Conservation (phyloP, 176 grass and related monocot species). For the Otatea glauca region DNA sequence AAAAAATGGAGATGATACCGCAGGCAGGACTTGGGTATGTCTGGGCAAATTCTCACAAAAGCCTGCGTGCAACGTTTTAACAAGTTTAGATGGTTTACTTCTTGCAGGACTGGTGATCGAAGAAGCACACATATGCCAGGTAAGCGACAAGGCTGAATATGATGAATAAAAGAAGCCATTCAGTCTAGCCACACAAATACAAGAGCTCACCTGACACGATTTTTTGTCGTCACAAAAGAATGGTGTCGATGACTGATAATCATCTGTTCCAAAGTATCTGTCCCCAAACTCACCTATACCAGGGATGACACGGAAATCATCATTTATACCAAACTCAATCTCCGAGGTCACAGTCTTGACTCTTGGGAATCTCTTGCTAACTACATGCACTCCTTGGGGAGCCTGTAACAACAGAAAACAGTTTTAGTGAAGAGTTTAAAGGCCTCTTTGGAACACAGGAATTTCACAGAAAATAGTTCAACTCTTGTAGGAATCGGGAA, state of each 20-base stretch:
- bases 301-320: slow-evolving; percentile 79
- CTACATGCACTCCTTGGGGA: slow-evolving; percentile 83
- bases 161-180: background rate
- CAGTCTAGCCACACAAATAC: background rate
- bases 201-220: slow-evolving; percentile 54
- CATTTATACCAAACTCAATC: slow-evolving; percentile 86
- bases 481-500: too few species aligned
- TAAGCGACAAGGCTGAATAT: background rate
- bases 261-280: slow-evolving; percentile 86
- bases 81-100: background rate
- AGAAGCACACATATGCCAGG: background rate
- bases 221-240: slow-evolving; percentile 58
- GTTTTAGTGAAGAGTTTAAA: background rate
- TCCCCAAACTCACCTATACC: slow-evolving; percentile 92
- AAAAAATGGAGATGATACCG: slow-evolving; percentile 41
- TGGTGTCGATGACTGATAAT: slow-evolving; percentile 61
- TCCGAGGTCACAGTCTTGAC: slow-evolving; percentile 97
- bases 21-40: slow-evolving; percentile 32
- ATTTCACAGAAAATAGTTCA: too few species aligned
- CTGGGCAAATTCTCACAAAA: slow-evolving; percentile 48
- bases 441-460: too few species aligned
- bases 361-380: slow-evolving; percentile 94
- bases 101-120: background rate
- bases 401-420: slow-evolving; percentile 54
- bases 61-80: slow-evolving; percentile 36